Evolutionary conservation across 1,284 basidiomycete genomes (phyloP), one percentile per base, ranked within the genome.

Genomic region (Ganoderma boninense): DNA sequence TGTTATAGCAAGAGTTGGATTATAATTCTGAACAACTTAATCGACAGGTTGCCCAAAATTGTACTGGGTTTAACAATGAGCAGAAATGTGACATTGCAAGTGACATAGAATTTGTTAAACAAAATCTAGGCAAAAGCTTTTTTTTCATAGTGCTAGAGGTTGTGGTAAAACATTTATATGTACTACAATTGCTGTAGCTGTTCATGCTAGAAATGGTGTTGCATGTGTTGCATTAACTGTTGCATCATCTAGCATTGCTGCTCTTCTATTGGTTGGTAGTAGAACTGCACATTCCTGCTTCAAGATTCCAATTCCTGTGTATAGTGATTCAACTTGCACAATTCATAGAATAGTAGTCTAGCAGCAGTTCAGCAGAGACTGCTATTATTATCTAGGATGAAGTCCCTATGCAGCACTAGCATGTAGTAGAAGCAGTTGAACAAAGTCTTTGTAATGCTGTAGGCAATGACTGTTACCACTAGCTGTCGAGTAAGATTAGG

Each of bases 81-180:
- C 61, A 62, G 49, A 52, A 10, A 8, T 35, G 1, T 32, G 81
- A 81, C 0, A 86, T 74, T 73, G 67, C 83, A 59, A 8, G 59
- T 2, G 79, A 87, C 42, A 67, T 81, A 4, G 49, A 72, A 5
- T 80, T 83, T n/a, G 77, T 83, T n/a, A 56, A 75, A 0, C 14
- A 77, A 1, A 52, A 77, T 5, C 1, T 56, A 7, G 82, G 83
- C 0, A 66, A 73, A 20, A 43, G 0, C 87, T 86, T 71, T 88
- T 87, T 69, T 67, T 89, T 13, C 75, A 86, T 69, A 84, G 86
- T 62, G 77, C 82, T 43, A 86, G 83, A 62, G 86, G 86, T 0
- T 82, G 81, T 69, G 86, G 86, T 2, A 89, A 89, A 70, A 89
- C 85, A 0, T 88, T 82, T 76, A 57, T 87, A 0, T 83, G 83